phyloP scores from a whole-genome alignment of 2,329 filamentous ascomycete genomes.

The Sporothrix humicola region DNA sequence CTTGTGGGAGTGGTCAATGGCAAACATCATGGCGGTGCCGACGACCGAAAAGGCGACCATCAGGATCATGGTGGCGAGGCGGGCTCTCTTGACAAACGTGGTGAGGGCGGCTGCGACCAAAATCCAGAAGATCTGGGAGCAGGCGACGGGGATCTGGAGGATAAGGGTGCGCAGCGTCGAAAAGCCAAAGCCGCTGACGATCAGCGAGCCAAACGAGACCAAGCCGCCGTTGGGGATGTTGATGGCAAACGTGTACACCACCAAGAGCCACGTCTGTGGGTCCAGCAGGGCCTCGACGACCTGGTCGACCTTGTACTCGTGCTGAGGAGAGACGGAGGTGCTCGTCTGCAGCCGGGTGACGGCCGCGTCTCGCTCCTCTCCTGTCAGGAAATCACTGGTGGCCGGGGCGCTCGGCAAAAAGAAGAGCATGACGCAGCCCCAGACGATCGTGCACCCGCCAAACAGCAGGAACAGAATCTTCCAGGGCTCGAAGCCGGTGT shows the following conservation, averaged over 20 bases:
- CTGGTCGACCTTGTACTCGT: slow-evolving; percentile 54
- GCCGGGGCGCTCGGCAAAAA: slow-evolving; percentile 52
- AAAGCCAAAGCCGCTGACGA: slow-evolving; percentile 38
- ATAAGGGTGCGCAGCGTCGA: slow-evolving; percentile 24
- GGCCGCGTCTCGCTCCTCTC: slow-evolving; percentile 45
- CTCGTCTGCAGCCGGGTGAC: slow-evolving; percentile 35
- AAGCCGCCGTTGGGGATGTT: slow-evolving; percentile 38
- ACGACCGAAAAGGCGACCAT: neutral
- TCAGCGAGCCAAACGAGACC: slow-evolving; percentile 34
- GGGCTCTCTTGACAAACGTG: neutral
- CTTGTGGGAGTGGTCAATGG: neutral
- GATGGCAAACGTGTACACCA: slow-evolving; percentile 33
- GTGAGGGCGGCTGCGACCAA: neutral
- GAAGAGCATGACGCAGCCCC: slow-evolving; percentile 35
- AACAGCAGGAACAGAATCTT: slow-evolving; percentile 46
- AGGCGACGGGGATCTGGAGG: neutral
- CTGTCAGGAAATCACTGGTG: slow-evolving; percentile 36
- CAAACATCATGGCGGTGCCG: slow-evolving; percentile 5
- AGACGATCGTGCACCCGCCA: slow-evolving; percentile 43
- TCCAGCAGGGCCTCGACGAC: slow-evolving; percentile 56
- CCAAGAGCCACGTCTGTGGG: slow-evolving; percentile 43
- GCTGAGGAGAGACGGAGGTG: slow-evolving; percentile 44
- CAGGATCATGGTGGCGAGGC: neutral
- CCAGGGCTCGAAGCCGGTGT: slow-evolving; percentile 45
- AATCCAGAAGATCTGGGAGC: neutral